These are phyloP conservation scores for Apophysomyces variabilis DNA, from an alignment of 371 early-diverging fungal genomes.

Conservation along the genomic window DNA sequence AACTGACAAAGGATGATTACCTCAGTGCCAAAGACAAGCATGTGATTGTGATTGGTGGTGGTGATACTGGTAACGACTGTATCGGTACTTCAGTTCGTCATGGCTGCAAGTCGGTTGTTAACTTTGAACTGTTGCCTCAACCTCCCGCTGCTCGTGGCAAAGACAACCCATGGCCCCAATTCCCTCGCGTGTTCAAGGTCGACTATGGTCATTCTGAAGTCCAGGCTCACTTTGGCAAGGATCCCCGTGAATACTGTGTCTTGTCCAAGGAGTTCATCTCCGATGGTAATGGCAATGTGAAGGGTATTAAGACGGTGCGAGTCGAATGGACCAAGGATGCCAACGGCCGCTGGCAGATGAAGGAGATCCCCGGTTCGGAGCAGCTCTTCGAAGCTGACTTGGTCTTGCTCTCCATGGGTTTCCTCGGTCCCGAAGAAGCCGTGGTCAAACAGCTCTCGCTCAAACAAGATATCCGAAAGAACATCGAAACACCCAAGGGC, in stretches of 20 bases:
- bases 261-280: slow-evolving; percentile 94
- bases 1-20: slow-evolving; percentile 73
- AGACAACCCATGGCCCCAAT: slow-evolving; percentile 98
- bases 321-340: slow-evolving; percentile 92
- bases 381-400: slow-evolving; percentile 88
- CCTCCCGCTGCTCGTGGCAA: slow-evolving; percentile 80
- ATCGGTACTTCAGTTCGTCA: slow-evolving; percentile 94
- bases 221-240: slow-evolving; percentile 82
- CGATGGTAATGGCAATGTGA: slow-evolving; percentile 75
- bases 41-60: slow-evolving; percentile 97
- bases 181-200: slow-evolving; percentile 90
- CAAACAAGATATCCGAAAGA: slow-evolving; percentile 75
- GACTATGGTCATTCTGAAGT: slow-evolving; percentile 97
- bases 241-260: slow-evolving; percentile 94
- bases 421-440: slow-evolving; percentile 92
- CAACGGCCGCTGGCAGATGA: slow-evolving; percentile 86
- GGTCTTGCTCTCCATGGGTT: slow-evolving; percentile 95
- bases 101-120: slow-evolving; percentile 87
- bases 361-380: slow-evolving; percentile 83
- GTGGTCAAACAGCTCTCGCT: slow-evolving; percentile 79
- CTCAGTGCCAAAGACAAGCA: slow-evolving; percentile 90
- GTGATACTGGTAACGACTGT: slow-evolving; percentile 97
- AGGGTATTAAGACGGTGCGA: slow-evolving; percentile 91
- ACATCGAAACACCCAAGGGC: slow-evolving; percentile 81
- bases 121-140: slow-evolving; percentile 95